Conservation (phyloP, 768 basidiomycete species). For the Boletus pseudopeckii region DNA sequence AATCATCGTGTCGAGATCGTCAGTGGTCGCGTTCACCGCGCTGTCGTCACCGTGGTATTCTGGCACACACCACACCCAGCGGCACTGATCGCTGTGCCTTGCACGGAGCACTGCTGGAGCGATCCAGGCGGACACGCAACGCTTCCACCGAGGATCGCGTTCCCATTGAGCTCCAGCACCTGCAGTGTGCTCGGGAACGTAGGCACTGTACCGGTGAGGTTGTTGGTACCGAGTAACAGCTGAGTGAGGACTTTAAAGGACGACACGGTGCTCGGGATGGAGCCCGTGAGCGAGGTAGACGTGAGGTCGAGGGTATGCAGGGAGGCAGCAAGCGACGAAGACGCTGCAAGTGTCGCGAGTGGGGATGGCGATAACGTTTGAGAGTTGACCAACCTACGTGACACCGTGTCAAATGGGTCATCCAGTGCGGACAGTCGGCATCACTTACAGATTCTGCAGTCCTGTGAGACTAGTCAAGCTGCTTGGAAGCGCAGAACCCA, state of each 20-base stretch:
- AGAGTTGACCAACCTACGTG: slow-evolving; percentile 35
- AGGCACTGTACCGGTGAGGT: slow-evolving; percentile 35
- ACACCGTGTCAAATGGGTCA: not conserved
- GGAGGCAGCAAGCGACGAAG: slow-evolving; percentile 31
- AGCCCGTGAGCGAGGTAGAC: slow-evolving; percentile 37
- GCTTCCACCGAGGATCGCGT: slow-evolving; percentile 34
- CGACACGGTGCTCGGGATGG: slow-evolving; percentile 34
- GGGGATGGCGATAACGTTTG: slow-evolving; percentile 34
- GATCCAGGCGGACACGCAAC: slow-evolving; percentile 13
- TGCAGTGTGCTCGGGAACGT: slow-evolving; percentile 36
- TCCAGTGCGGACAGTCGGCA: not conserved
- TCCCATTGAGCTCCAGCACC: slow-evolving; percentile 35
- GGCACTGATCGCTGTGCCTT: slow-evolving; percentile 19
- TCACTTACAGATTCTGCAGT: slow-evolving; percentile 40
- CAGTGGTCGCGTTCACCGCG: not conserved
- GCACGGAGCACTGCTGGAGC: slow-evolving; percentile 21
- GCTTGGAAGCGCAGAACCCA: slow-evolving; percentile 38
- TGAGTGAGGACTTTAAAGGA: slow-evolving; percentile 35
- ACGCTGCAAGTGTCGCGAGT: slow-evolving; percentile 31
- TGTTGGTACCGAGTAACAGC: slow-evolving; percentile 38
- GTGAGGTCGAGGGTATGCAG: slow-evolving; percentile 39
- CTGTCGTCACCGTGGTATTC: slow-evolving; percentile 8
- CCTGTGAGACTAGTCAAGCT: slow-evolving; percentile 30
- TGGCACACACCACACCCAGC: slow-evolving; percentile 25
- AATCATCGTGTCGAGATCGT: slow-evolving; percentile 3